These are phyloP conservation scores for Claviceps pazoutovae DNA, from an alignment of 2,329 filamentous ascomycete genomes.

Conservation along the genomic window DNA sequence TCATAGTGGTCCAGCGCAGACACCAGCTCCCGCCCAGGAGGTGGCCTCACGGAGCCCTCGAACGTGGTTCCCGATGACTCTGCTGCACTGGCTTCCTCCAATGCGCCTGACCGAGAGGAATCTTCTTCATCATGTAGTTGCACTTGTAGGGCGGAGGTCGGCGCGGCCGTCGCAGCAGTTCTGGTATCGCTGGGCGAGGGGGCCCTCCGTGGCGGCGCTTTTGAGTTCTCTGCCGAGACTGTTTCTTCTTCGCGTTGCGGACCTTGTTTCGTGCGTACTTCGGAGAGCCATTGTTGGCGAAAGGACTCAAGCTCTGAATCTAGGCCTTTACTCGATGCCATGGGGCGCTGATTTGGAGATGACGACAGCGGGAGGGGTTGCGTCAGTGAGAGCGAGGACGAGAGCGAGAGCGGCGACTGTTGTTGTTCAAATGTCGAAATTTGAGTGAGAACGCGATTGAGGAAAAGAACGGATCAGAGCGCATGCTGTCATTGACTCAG, in stretches of 20 bases:
- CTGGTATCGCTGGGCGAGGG: background rate
- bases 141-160: background rate
- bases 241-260: background rate
- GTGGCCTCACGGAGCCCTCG: slow-evolving; percentile 5
- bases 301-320: slow-evolving; percentile 73
- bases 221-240: background rate
- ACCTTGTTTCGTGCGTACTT: slow-evolving; percentile 40
- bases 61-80: slow-evolving; percentile 7
- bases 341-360: background rate
- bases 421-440: background rate
- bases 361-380: background rate
- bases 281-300: slow-evolving; percentile 71
- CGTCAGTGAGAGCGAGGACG: background rate
- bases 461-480: too few species aligned
- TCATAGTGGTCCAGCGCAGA: slow-evolving; percentile 91
- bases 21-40: slow-evolving; percentile 34
- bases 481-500: too few species aligned
- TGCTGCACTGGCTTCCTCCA: slow-evolving; percentile 6
- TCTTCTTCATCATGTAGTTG: slow-evolving; percentile 4
- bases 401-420: background rate
- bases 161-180: background rate
- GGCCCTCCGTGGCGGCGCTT: background rate
- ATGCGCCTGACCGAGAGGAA: slow-evolving; percentile 6
- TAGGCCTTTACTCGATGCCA: slow-evolving; percentile 12
- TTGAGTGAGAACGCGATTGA: too few species aligned